Base-by-base conservation (phyloP, 2,329 filamentous ascomycete genomes). In the Tolypocladium cylindrosporum region DNA sequence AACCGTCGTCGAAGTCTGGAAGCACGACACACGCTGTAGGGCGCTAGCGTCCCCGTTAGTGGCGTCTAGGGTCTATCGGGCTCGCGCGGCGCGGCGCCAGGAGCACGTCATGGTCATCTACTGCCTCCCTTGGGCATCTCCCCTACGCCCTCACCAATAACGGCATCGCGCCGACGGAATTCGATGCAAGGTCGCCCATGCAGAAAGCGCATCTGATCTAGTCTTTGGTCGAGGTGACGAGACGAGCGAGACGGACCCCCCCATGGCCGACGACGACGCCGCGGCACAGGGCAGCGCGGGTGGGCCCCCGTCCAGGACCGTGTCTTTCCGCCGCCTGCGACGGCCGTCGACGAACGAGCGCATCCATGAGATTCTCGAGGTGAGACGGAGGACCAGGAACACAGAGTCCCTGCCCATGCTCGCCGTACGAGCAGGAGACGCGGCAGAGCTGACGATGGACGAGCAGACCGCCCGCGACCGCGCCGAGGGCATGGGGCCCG, bases 311-410 rank as follows among this genome's bases (percentile, higher is more conserved):
- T 31, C 42, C 34, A 51, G 21, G 40, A 31, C 36, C 57, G 57
- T 61, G 55, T 62, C 59, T 59, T 60, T 16, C 57, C 19, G 64
- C 45, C 63, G 62, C 40, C 60, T 61, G 40, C 62, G 65, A 39
- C 63, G 67, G 37, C 68, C 66, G 41, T 73, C 74, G 34, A 71
- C 68, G 10, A 71, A 68, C 59, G 74, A 74, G 57, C 75, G 76
- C 56, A 71, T 79, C 61, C 71, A 72, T 60, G 73, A 73, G 59
- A 78, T 79, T 57, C 71, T 79, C 58, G 73, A 79, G 72, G 77
- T 79, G 67, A 65, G 74, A 5, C 43, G 24, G 16, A 36, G 21
- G 21, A 27, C 37, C 11, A 14, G 24, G 42, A 21, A 54, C 27
- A 13, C 37, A 31, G 24, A 14, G 42, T 45, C 48, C 27, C 40